Evolutionary conservation across 768 basidiomycete species (phyloP).

Genomic region (Russula lepida): DNA sequence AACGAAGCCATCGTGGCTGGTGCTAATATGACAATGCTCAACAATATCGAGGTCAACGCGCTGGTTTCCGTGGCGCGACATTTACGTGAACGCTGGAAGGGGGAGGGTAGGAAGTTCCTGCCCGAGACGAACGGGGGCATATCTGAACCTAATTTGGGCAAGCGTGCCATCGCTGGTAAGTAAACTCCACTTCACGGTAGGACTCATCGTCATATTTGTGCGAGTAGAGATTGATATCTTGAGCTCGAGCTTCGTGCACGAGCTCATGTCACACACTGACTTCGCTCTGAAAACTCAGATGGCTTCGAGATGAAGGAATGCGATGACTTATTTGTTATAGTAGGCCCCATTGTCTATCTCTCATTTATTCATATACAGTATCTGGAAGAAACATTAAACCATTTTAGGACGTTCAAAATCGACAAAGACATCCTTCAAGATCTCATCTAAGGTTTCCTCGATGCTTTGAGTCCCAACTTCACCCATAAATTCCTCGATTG

Average conservation of each 20-base stretch:
- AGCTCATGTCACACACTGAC: slow-evolving; percentile 54
- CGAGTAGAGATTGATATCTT: slow-evolving; percentile 77
- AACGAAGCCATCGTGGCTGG: slow-evolving; percentile 97
- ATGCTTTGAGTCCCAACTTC: no score
- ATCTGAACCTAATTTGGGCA: slow-evolving; percentile 76
- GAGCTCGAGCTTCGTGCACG: slow-evolving; percentile 84
- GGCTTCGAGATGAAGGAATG: background rate
- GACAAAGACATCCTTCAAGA: background rate
- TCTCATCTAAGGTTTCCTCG: no score
- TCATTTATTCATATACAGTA: background rate
- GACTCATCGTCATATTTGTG: slow-evolving; percentile 28
- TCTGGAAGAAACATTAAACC: no score
- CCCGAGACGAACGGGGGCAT: slow-evolving; percentile 95
- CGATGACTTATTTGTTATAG: background rate
- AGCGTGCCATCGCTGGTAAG: slow-evolving; percentile 76
- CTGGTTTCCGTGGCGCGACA: slow-evolving; percentile 58
- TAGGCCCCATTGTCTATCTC: background rate
- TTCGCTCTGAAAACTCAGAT: slow-evolving; percentile 56
- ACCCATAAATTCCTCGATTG: no score
- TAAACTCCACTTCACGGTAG: background rate
- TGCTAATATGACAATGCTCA: slow-evolving; percentile 74
- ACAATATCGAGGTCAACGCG: slow-evolving; percentile 58
- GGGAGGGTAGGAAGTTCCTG: slow-evolving; percentile 65
- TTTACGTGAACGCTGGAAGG: slow-evolving; percentile 72
- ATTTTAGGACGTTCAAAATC: no score